phyloP scores from a whole-genome alignment of 768 basidiomycete genomes.

The Basidioascus undulatus region DNA sequence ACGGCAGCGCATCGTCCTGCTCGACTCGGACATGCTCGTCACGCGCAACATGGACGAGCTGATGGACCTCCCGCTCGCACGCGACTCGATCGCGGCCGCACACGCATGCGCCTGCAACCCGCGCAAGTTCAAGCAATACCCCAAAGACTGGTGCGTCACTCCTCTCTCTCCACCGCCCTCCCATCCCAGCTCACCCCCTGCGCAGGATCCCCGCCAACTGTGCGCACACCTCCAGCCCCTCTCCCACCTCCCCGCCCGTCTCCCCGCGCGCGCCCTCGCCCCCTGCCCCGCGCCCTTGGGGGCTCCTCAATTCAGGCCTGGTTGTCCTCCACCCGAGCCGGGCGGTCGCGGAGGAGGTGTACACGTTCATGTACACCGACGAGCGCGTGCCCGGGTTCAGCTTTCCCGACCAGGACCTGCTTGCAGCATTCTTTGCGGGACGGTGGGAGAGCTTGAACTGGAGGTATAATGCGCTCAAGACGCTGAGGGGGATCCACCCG shows the following conservation, averaged over 20 bases:
- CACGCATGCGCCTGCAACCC: conserved; percentile 95
- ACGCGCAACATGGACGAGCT: conserved; percentile 56
- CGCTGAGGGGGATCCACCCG: conserved; percentile 40
- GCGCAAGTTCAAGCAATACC: conserved; percentile 57
- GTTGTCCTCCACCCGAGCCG: conserved; percentile 60
- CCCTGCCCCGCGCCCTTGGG: conserved; percentile 42
- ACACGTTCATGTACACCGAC: conserved; percentile 31
- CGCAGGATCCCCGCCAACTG: conserved; percentile 79
- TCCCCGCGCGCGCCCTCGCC: conserved; percentile 21
- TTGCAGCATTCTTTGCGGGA: conserved; percentile 52
- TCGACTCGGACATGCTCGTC: conserved; percentile 77
- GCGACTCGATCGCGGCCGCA: conserved; percentile 57
- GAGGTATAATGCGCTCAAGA: conserved; percentile 81
- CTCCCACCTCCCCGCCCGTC: conserved; percentile 23
- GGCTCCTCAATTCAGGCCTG: conserved; percentile 71
- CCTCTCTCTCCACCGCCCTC: not conserved
- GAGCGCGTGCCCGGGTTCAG: conserved; percentile 29
- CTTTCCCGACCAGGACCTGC: conserved; percentile 88
- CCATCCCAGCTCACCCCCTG: not conserved
- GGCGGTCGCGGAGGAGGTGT: conserved; percentile 29
- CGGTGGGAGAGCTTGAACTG: conserved; percentile 30
- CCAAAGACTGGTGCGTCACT: conserved; percentile 45
- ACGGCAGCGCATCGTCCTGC: conserved; percentile 31
- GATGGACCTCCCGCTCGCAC: conserved; percentile 26
- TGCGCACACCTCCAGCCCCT: conserved; percentile 36